Evolutionary conservation across 2,329 filamentous ascomycete species (phyloP).

Genomic region (Fusarium sp.): DNA sequence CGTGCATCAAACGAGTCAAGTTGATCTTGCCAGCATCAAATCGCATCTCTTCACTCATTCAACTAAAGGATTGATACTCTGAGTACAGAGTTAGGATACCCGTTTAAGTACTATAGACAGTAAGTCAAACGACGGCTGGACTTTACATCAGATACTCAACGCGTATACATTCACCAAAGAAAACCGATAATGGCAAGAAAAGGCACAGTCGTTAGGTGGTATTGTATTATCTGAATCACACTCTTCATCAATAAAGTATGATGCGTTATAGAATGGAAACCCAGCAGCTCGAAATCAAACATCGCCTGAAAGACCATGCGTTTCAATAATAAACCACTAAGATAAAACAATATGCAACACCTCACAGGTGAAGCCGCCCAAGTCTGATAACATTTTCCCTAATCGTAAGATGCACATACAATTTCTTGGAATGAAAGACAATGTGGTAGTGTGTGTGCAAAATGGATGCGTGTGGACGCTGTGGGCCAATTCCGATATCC

Average conservation of each 20-base stretch:
- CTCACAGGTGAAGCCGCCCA: neutral
- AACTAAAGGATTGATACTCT: too few species aligned
- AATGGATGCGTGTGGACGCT: slow-evolving; percentile 41
- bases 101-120: too few species aligned
- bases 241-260: neutral
- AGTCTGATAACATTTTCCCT: slow-evolving; percentile 20
- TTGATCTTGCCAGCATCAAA: neutral
- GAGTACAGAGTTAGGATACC: too few species aligned
- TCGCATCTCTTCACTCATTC: neutral
- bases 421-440: slow-evolving; percentile 32
- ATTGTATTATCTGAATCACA: slow-evolving; percentile 13
- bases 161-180: neutral
- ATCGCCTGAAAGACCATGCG: slow-evolving; percentile 14
- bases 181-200: neutral
- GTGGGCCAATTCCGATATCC: slow-evolving; percentile 28
- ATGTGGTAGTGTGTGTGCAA: slow-evolving; percentile 1
- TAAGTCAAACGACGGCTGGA: too few species aligned
- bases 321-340: slow-evolving; percentile 18
- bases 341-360: slow-evolving; percentile 13
- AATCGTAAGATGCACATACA: slow-evolving; percentile 22
- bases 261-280: slow-evolving; percentile 11
- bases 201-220: slow-evolving; percentile 5
- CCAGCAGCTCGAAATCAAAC: slow-evolving; percentile 1
- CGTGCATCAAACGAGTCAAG: neutral
- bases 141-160: neutral